Evolutionary conservation across 2,329 filamentous ascomycete species (phyloP).

Genomic region (Didymella keratinophila): DNA sequence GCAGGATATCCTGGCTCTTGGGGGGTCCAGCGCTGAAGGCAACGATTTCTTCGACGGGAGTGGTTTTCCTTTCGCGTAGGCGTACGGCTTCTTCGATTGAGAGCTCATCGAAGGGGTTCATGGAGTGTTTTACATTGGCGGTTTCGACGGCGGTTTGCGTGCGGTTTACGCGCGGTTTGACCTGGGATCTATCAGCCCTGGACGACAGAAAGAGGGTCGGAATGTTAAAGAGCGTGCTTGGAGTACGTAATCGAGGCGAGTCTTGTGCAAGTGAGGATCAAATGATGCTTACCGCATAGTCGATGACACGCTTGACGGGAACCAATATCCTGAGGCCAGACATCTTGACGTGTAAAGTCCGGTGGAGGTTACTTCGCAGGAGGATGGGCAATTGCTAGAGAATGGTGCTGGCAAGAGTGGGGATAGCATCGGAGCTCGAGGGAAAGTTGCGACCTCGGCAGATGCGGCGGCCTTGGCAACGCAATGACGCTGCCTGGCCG

Average conservation of each 20-base stretch:
- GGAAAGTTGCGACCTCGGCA: not conserved
- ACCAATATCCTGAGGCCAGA: constrained; percentile 63
- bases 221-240: not conserved
- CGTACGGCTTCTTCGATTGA: constrained; percentile 95
- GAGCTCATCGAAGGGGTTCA: constrained; percentile 99
- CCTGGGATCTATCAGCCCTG: constrained; percentile 50
- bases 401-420: constrained; percentile 24
- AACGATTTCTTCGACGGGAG: constrained; percentile 83
- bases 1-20: constrained; percentile 86
- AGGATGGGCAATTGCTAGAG: constrained; percentile 21
- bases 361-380: not conserved
- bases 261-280: not conserved
- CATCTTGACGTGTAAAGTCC: constrained; percentile 42
- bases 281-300: constrained; percentile 60
- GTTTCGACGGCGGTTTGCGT: constrained; percentile 88
- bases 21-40: constrained; percentile 86
- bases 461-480: not conserved
- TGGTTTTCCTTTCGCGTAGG: constrained; percentile 79
- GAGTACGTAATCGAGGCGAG: not conserved
- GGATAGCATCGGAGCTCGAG: constrained; percentile 31
- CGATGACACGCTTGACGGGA: constrained; percentile 65
- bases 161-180: constrained; percentile 76
- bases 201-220: not conserved
- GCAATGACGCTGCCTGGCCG: not conserved
- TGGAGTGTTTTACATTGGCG: constrained; percentile 91